Base-by-base conservation (phyloP, 768 basidiomycete species). In the Tricholoma matsutake region DNA sequence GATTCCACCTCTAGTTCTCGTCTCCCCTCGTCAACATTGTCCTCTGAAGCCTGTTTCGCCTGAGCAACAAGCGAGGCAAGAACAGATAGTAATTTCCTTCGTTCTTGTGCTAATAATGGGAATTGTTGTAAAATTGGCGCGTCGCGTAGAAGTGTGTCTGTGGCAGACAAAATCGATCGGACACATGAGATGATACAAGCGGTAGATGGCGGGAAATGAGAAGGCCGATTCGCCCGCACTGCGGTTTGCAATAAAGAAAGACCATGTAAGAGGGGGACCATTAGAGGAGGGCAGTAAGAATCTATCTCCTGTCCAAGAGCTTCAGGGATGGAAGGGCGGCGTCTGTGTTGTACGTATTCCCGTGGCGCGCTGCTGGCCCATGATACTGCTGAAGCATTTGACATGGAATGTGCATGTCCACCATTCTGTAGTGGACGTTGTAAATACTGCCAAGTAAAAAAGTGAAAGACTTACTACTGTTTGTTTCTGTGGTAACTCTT, bases 101-200 rank as follows among this genome's bases (percentile, higher is more conserved):
- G 86, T 68, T 93, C 91, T 58, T 86, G 81, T 3, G 85, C 85
- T 37, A 99, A 81, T 3, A 79, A 61, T 0, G 89, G 84, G 66
- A 86, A 86, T 51, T 77, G 79, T 64, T 81, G 84, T 18, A 99
- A 81, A 20, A 91, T 75, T 0, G 82, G 81, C 1, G 93, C 89
- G 64, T 96, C 93, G 49, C 92, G 88, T 41, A 87, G 85, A 22
- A 97, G 80, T 58, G 93, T 96, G 60, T 91, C 91, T 14, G 93
- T 87, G 10, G 89, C 84, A 29, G 87, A 85, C 47, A 99, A 82
- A 16, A 96, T 89, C 29, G 88, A 85, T 32, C 96, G 89, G 52
- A 98, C 94, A 57, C 92, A 93, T 11, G 94, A 94, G 65, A 99
- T 95, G 61, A 98, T 90, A 73, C 88, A 95, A 13, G 95, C 96